A percentile compares a stretch with the other conserved stretches of the same genome.
These are phyloP conservation scores for Fusarium haematococcum DNA, from an alignment of 2,329 filamentous ascomycete genomes.

Conservation along the genomic window DNA sequence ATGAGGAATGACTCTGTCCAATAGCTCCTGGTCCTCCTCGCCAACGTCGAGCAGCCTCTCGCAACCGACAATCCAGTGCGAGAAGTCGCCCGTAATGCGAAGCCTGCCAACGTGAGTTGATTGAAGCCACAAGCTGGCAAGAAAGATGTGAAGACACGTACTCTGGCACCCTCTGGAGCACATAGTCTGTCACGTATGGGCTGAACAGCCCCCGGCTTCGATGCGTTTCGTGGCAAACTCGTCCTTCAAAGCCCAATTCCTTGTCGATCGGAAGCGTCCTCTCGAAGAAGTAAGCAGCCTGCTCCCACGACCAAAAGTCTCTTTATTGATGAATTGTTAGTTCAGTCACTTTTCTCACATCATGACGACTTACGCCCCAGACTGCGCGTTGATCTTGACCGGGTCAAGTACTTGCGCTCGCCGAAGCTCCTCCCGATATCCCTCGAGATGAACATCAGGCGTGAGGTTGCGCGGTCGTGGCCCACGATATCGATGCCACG, in stretches of 20 bases:
- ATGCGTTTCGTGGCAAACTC: not conserved
- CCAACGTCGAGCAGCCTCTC: not conserved
- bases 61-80: not conserved
- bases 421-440: slow-evolving; percentile 9
- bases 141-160: not conserved
- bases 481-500: not conserved
- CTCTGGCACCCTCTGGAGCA: not conserved
- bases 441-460: slow-evolving; percentile 4
- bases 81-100: not conserved
- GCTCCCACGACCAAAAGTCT: not conserved
- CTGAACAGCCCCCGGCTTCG: not conserved
- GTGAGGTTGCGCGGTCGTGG: not conserved
- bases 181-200: not conserved
- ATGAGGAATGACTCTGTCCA: not conserved
- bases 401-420: slow-evolving; percentile 3
- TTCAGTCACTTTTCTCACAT: accelerated
- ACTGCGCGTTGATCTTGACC: slow-evolving; percentile 20
- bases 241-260: not conserved
- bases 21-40: not conserved
- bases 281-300: not conserved
- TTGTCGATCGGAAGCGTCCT: not conserved
- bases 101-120: not conserved
- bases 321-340: not conserved
- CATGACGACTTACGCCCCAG: not conserved
- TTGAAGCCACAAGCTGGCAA: too few species aligned